These are phyloP conservation scores for Cryptococcus deneoformans DNA, from an alignment of 1,284 basidiomycete genomes.

Conservation along the genomic window DNA sequence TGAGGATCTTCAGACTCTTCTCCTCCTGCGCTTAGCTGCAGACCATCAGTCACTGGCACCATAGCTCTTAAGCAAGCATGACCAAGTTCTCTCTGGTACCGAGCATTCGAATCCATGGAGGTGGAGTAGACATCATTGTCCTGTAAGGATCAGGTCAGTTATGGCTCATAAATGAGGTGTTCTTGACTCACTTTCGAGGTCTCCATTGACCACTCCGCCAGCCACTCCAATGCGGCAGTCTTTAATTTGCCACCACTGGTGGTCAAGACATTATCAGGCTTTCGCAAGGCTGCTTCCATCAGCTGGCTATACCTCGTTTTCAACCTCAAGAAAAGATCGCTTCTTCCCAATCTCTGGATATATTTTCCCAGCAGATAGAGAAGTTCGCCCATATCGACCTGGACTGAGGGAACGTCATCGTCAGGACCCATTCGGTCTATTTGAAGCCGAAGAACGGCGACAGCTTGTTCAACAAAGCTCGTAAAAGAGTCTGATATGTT, in stretches of 20 bases:
- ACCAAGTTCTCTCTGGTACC: slow-evolving; percentile 60
- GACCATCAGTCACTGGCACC: slow-evolving; percentile 70
- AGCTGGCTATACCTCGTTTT: slow-evolving; percentile 74
- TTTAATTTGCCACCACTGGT: slow-evolving; percentile 65
- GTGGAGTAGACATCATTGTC: slow-evolving; percentile 17
- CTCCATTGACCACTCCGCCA: slow-evolving; percentile 66
- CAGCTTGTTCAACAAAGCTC: slow-evolving; percentile 68
- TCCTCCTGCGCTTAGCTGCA: slow-evolving; percentile 65
- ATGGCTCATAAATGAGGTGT: background rate
- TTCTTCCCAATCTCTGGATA: slow-evolving; percentile 61
- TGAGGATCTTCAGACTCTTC: slow-evolving; percentile 61
- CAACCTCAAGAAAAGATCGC: slow-evolving; percentile 58
- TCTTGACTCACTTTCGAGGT: slow-evolving; percentile 25
- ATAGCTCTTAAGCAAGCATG: slow-evolving; percentile 66
- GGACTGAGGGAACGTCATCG: slow-evolving; percentile 60
- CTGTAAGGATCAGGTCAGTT: slow-evolving; percentile 9
- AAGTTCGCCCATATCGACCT: slow-evolving; percentile 66
- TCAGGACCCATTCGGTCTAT: slow-evolving; percentile 67
- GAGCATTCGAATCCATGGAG: slow-evolving; percentile 7
- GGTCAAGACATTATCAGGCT: slow-evolving; percentile 60
- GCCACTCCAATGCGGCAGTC: slow-evolving; percentile 68
- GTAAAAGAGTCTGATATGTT: slow-evolving; percentile 58
- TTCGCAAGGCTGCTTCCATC: slow-evolving; percentile 64
- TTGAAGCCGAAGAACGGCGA: slow-evolving; percentile 69
- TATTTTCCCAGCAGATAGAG: slow-evolving; percentile 64